Base-by-base conservation (phyloP, 2,329 filamentous ascomycete genomes). In the Mycogone perniciosa region DNA sequence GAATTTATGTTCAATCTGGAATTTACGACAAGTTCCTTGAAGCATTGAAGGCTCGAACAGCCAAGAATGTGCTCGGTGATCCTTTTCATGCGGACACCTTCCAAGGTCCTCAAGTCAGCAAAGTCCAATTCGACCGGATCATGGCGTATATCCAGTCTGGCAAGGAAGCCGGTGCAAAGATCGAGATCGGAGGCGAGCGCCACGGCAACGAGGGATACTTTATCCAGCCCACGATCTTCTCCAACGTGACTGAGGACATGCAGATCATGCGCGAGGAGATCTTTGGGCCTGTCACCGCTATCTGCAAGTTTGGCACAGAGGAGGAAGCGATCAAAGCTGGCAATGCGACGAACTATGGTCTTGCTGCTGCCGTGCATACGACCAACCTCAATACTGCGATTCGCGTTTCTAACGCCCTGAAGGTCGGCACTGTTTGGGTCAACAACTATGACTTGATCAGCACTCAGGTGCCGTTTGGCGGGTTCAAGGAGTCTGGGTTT, bases 111-210 rank as follows among this genome's bases (percentile, higher is more conserved):
- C 71, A 90, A 3, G 73, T 89, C 44, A 72, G 69, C 54, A 91
- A 91, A 69, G 86, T 86, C 30, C 79, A 88, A 29, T 72, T 43
- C 13, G 46, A 46, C 9, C 53, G 48, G n/a, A 46, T 57, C 5
- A 31, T 43, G 11, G 34, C 38, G 4, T 48, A 54, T 48, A 55
- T 57, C 30, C 34, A 78, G 38, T 87, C 91, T 63, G 85, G 92
- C 34, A 73, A 80, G 49, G 86, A 93, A 61, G 88, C 88, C 5
- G 88, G 88, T 37, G 87, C 73, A 6, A 83, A 81, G 62, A 72
- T 92, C 31, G 64, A 88, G 29, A 69, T 82, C 33, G 87, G 88
- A 40, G 89, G 89, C 2, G 66, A 69, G 2, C 40, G 41, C 31
- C 50, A 48, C 11, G 44, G 45, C 11, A 49, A 48, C 5, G 89